Evolutionary conservation across 2,329 filamentous ascomycete genomes (phyloP).

Genomic region (Phyllosticta citriasiana): DNA sequence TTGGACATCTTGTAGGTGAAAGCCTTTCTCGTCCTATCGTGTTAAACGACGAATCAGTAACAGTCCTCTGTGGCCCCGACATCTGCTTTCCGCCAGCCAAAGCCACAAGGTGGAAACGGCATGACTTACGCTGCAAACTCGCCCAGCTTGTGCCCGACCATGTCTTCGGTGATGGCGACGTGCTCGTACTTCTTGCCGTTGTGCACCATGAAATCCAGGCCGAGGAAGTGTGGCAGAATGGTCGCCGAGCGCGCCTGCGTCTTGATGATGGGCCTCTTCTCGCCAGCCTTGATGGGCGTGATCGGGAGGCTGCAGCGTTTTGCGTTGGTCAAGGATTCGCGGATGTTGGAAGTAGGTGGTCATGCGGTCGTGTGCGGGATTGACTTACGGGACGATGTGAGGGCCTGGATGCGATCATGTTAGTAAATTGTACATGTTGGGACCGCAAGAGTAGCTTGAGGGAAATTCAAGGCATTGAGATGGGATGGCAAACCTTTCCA

Average conservation of each 20-base stretch:
- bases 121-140: constrained; percentile 75
- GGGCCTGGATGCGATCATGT: constrained; percentile 41
- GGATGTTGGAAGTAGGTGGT: background rate
- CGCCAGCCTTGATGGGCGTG: constrained; percentile 47
- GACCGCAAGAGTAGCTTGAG: background rate
- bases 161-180: constrained; percentile 79
- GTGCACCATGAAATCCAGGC: constrained; percentile 79
- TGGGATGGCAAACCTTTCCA: constrained; percentile 66
- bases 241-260: constrained; percentile 83
- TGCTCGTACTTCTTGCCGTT: constrained; percentile 84
- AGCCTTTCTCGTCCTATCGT: constrained; percentile 52
- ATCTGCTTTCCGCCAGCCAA: background rate
- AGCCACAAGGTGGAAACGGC: background rate
- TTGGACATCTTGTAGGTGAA: constrained; percentile 62
- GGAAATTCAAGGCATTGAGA: background rate
- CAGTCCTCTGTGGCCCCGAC: background rate
- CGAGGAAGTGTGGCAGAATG: constrained; percentile 86
- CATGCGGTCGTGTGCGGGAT: constrained; percentile 4
- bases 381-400: constrained; percentile 58
- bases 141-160: constrained; percentile 91
- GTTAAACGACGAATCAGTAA: constrained; percentile 11
- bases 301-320: constrained; percentile 50
- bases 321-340: background rate
- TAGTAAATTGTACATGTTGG: constrained; percentile 16
- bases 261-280: constrained; percentile 61